Conservation (phyloP, 257 asterid species). For the Nicotiana sylvestris region DNA sequence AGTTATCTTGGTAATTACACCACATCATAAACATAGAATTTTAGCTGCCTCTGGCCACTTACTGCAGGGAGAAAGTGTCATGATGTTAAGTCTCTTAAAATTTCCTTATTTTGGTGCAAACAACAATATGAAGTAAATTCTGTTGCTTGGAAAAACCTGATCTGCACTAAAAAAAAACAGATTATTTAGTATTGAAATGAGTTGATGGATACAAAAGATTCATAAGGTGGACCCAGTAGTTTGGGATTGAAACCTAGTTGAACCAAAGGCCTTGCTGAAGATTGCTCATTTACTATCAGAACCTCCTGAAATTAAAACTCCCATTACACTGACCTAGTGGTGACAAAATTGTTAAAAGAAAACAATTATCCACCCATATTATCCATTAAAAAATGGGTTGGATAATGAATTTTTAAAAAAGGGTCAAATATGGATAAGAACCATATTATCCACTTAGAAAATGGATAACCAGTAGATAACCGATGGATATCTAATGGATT, state of each 20-base stretch:
- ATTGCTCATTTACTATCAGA: background rate
- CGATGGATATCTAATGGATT: too few relatives aligned
- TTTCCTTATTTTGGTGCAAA: background rate
- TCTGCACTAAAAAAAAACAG: background rate
- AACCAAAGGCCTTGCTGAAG: background rate
- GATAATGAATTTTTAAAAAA: too few relatives aligned
- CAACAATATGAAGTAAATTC: background rate
- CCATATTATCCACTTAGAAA: too few relatives aligned
- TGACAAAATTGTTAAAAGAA: too few relatives aligned
- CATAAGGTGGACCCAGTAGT: background rate
- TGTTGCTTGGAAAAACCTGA: background rate
- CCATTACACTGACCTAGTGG: background rate
- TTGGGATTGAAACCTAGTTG: background rate
- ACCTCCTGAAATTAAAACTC: background rate
- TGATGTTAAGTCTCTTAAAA: slow-evolving; percentile 1
- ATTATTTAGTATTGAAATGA: background rate
- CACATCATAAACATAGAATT: background rate
- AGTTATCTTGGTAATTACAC: background rate
- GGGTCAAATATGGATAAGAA: too few relatives aligned
- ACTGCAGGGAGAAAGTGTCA: background rate
- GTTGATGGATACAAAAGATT: background rate
- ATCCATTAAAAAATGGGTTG: too few relatives aligned
- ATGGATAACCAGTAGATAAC: too few relatives aligned
- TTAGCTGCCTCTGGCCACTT: background rate
- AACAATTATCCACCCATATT: too few relatives aligned